A percentile compares a stretch with the other conserved stretches of the same genome.
These are phyloP conservation scores for Cryptomeria japonica DNA, from an alignment of 75 land plant species.

Conservation along the genomic window DNA sequence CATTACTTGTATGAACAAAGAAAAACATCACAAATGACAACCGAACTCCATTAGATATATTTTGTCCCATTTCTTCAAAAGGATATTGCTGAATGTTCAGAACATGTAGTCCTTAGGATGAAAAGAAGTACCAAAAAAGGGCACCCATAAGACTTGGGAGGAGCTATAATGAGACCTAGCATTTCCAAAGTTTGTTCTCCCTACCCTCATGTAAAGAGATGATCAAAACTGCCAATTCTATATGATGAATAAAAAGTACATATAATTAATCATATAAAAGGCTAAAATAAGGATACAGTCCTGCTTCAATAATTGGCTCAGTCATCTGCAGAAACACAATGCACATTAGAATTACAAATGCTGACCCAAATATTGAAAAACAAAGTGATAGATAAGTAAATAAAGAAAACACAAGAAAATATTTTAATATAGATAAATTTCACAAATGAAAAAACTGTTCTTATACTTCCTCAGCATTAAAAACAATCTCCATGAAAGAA, in stretches of 20 bases:
- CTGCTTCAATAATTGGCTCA: slow-evolving; percentile 1
- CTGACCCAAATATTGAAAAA: not conserved
- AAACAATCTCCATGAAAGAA: not conserved
- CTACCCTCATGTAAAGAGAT: not conserved
- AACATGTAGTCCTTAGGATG: not conserved
- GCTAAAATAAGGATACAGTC: slow-evolving; percentile 1
- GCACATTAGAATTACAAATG: not conserved
- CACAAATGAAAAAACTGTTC: not conserved
- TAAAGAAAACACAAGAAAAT: not conserved
- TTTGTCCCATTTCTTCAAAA: not conserved
- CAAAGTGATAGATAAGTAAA: not conserved
- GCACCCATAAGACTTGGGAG: not conserved
- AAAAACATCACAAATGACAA: not conserved
- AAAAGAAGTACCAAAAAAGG: not conserved
- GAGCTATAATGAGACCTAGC: not conserved
- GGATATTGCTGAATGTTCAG: not conserved
- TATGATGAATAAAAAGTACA: not conserved
- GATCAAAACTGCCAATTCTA: not conserved
- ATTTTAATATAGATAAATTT: too few species aligned
- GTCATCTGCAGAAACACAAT: not conserved
- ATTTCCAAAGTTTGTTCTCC: not conserved
- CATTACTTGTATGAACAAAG: not conserved
- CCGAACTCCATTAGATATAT: not conserved
- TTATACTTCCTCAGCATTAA: not conserved
- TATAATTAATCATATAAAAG: not conserved